A percentile compares a stretch with the other conserved stretches of the same genome.
These are phyloP conservation scores for Cephaloascus albidus DNA, from an alignment of 805 yeast species.

Conservation along the genomic window DNA sequence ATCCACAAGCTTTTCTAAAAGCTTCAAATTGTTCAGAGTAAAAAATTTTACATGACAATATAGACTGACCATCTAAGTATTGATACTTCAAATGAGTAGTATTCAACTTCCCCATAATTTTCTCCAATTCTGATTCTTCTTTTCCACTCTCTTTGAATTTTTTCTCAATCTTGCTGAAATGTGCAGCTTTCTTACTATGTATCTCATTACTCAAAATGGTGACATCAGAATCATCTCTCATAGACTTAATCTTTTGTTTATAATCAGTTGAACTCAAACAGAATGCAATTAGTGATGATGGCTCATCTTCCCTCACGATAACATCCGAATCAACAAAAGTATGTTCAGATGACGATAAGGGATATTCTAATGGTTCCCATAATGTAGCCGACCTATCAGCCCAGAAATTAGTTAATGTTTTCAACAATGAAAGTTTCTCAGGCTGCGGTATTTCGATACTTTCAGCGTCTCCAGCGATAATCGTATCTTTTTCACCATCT, in stretches of 20 bases:
- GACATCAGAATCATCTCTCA: constrained; percentile 10
- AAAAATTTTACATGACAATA: constrained; percentile 85
- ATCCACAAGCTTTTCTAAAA: constrained; percentile 74
- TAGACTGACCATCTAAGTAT: constrained; percentile 76
- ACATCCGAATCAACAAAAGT: constrained; percentile 91
- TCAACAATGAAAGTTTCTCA: constrained; percentile 72
- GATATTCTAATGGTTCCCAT: constrained; percentile 89
- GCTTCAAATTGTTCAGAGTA: constrained; percentile 97
- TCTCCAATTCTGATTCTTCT: constrained; percentile 37
- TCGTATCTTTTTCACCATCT: constrained; percentile 4
- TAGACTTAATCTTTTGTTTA: constrained; percentile 44
- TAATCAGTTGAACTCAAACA: constrained; percentile 85
- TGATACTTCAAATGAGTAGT: constrained; percentile 91
- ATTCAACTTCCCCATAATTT: constrained; percentile 66
- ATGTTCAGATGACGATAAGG: constrained; percentile 74
- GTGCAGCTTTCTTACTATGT: constrained; percentile 21
- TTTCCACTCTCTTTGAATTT: constrained; percentile 23
- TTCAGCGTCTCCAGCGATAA: not conserved
- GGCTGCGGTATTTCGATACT: constrained; percentile 25
- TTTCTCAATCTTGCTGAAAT: constrained; percentile 29
- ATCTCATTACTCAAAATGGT: constrained; percentile 12
- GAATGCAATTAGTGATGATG: constrained; percentile 88
- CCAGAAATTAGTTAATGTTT: constrained; percentile 86
- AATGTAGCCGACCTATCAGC: constrained; percentile 93
- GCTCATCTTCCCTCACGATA: constrained; percentile 92